phyloP scores from a whole-genome alignment of 495 filamentous ascomycete species.

The Talaromyces adpressus region DNA sequence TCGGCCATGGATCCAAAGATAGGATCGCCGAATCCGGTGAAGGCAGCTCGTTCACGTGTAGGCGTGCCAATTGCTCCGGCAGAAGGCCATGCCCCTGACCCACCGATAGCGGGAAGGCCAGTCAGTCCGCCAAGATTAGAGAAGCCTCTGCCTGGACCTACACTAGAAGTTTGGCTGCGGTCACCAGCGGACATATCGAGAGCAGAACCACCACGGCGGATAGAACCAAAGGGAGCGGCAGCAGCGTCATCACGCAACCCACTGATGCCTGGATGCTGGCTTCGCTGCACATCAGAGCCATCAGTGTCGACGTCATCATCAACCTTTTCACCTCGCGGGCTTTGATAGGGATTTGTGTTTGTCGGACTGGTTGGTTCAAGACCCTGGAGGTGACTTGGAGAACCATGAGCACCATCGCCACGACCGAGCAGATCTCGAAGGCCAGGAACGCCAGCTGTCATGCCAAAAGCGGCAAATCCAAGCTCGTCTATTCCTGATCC shows the following conservation, averaged over 20 bases:
- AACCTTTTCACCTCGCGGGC: constrained; percentile 73
- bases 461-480: constrained; percentile 67
- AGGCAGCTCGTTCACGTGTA: constrained; percentile 61
- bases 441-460: constrained; percentile 63
- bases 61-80: constrained; percentile 61
- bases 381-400: constrained; percentile 44
- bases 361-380: constrained; percentile 80
- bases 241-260: constrained; percentile 45
- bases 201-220: constrained; percentile 41
- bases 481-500: constrained; percentile 51
- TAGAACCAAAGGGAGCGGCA: constrained; percentile 39
- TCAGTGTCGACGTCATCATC: constrained; percentile 63
- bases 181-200: constrained; percentile 65
- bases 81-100: constrained; percentile 56
- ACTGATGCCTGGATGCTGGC: constrained; percentile 51
- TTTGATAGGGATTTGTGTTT: constrained; percentile 96
- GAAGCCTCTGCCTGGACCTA: constrained; percentile 63
- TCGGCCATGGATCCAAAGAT: constrained; percentile 68
- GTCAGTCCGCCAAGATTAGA: constrained; percentile 55
- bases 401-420: constrained; percentile 52
- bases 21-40: constrained; percentile 62
- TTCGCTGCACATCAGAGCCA: constrained; percentile 47
- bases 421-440: constrained; percentile 57
- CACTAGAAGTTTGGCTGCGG: constrained; percentile 84
- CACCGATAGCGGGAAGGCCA: constrained; percentile 52